A percentile compares a stretch with the other conserved stretches of the same genome.
Evolutionary conservation across 2,329 filamentous ascomycete species (phyloP).

Genomic region (Ambrosiella cleistominuta): DNA sequence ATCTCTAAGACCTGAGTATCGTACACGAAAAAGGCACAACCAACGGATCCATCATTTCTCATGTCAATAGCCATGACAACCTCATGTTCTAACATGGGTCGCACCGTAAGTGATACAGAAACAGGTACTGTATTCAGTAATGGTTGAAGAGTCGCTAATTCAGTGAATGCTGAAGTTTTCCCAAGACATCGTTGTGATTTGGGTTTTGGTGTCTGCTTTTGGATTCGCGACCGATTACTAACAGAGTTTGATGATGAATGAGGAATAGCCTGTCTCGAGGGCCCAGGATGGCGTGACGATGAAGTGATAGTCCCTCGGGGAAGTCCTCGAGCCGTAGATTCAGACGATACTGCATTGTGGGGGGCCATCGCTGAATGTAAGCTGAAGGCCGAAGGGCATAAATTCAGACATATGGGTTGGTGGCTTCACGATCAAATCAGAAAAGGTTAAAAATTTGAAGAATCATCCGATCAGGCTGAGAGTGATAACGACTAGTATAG

Average conservation of each 20-base stretch:
- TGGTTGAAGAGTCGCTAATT: not conserved
- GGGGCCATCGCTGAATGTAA: not conserved
- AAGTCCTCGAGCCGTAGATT: not conserved
- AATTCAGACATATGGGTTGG: not conserved
- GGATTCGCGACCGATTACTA: not conserved
- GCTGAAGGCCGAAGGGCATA: not conserved
- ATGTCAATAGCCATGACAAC: constrained; percentile 51
- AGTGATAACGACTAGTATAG: not conserved
- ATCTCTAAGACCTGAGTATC: constrained; percentile 53
- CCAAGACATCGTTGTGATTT: not conserved
- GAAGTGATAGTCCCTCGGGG: not conserved
- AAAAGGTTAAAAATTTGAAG: not conserved
- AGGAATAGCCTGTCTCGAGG: not conserved
- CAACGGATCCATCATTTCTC: constrained; percentile 50
- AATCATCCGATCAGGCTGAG: no score
- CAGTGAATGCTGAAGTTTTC: not conserved
- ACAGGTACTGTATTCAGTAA: not conserved
- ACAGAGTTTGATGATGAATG: not conserved
- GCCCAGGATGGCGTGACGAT: not conserved
- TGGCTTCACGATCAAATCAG: not conserved
- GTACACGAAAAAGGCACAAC: constrained; percentile 69
- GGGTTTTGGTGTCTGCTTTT: not conserved
- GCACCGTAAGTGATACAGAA: not conserved
- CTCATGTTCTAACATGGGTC: constrained; percentile 1
- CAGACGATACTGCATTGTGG: no score